A percentile compares a stretch with the other conserved stretches of the same genome.
Evolutionary conservation across 768 basidiomycete genomes (phyloP).

Genomic region (Kwoniella europaea): DNA sequence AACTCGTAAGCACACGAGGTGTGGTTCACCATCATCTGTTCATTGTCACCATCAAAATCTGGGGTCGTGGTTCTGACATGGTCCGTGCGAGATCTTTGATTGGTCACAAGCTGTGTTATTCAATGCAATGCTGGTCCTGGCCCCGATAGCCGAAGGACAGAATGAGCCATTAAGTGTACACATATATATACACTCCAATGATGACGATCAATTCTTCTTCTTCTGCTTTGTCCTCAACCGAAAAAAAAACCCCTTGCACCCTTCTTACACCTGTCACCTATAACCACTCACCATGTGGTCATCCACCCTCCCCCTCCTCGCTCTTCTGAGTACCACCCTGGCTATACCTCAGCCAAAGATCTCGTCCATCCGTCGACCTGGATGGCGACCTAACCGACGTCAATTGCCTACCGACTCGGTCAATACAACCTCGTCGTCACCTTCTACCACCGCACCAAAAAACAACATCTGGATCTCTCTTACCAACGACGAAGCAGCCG

Average conservation of each 20-base stretch:
- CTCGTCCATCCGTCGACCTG: constrained; percentile 16
- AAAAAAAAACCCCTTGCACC: neutral
- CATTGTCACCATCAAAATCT: neutral
- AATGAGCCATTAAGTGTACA: neutral
- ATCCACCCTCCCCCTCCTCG: constrained; percentile 6
- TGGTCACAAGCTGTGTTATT: neutral
- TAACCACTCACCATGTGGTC: constrained; percentile 12
- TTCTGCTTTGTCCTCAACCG: neutral
- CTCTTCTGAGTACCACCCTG: constrained; percentile 3
- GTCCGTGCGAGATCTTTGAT: neutral
- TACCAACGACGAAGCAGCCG: constrained; percentile 38
- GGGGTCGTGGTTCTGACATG: neutral
- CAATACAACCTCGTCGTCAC: constrained; percentile 15
- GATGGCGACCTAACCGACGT: constrained; percentile 18
- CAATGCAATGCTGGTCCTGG: neutral
- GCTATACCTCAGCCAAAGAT: constrained; percentile 22
- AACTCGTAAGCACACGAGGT: no score
- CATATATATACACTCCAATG: neutral
- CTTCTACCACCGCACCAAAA: constrained; percentile 26
- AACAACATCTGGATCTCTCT: constrained; percentile 32
- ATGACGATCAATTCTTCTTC: neutral
- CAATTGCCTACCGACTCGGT: neutral
- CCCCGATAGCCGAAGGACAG: neutral
- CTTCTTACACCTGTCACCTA: neutral
- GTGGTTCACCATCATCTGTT: no score